phyloP scores from a whole-genome alignment of 2,329 filamentous ascomycete species.

The Fusarium sp. region DNA sequence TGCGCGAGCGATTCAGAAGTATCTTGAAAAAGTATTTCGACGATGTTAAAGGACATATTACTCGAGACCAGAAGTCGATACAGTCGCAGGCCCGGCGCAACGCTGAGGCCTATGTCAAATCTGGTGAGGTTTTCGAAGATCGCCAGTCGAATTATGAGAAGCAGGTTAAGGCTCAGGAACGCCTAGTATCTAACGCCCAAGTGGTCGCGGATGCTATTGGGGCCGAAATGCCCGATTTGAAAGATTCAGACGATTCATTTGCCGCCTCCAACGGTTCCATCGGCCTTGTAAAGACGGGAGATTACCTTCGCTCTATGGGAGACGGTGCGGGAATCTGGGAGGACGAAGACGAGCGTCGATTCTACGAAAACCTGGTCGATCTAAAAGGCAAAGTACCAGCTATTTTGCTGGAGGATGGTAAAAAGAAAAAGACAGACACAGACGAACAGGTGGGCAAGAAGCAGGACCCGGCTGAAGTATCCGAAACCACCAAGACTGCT shows the following conservation, averaged over 20 bases:
- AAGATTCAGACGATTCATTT: constrained; percentile 80
- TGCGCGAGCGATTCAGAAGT: constrained; percentile 87
- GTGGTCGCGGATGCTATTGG: constrained; percentile 88
- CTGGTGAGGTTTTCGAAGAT: constrained; percentile 97
- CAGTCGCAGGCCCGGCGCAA: constrained; percentile 90
- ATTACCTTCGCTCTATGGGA: constrained; percentile 89
- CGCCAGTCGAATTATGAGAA: constrained; percentile 96
- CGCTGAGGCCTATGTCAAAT: constrained; percentile 97
- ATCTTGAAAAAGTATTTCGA: constrained; percentile 91
- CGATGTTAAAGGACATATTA: constrained; percentile 87
- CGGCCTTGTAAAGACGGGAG: constrained; percentile 91
- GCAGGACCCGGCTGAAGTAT: constrained; percentile 64
- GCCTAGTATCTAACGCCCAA: constrained; percentile 89
- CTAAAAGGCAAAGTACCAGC: constrained; percentile 95
- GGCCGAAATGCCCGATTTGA: constrained; percentile 92
- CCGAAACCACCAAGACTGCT: constrained; percentile 62
- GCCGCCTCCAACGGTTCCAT: constrained; percentile 79
- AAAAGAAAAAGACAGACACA: constrained; percentile 88
- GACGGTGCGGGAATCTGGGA: constrained; percentile 98
- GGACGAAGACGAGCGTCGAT: constrained; percentile 96
- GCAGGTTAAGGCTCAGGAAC: constrained; percentile 90
- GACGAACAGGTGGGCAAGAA: constrained; percentile 89
- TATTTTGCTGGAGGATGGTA: constrained; percentile 91
- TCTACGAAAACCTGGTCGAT: constrained; percentile 97
- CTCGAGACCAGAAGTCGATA: constrained; percentile 92